Evolutionary conservation across 1,284 basidiomycete genomes (phyloP).

Genomic region (Cryptococcus sp.): DNA sequence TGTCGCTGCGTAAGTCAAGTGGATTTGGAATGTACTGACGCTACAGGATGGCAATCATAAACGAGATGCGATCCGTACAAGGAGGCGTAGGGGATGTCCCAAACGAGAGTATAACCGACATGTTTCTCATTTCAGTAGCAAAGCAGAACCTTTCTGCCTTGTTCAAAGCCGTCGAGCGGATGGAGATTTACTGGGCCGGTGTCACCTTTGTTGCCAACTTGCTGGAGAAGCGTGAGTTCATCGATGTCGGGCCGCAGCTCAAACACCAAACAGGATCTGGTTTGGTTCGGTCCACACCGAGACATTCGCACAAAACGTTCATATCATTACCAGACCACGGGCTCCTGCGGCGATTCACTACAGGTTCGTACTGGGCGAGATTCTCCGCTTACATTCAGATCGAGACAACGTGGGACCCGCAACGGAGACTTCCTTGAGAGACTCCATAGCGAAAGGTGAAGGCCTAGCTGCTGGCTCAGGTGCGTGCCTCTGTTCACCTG

Average conservation of each 20-base stretch:
- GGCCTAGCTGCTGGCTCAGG: conserved; percentile 26
- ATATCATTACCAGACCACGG: conserved; percentile 54
- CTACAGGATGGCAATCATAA: conserved; percentile 50
- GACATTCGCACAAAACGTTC: conserved; percentile 43
- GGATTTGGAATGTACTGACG: neutral
- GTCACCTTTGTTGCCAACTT: conserved; percentile 45
- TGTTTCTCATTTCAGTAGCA: conserved; percentile 50
- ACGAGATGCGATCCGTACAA: conserved; percentile 49
- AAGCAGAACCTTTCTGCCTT: conserved; percentile 50
- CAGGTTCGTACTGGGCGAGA: conserved; percentile 19
- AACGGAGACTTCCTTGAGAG: conserved; percentile 51
- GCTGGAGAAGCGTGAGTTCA: conserved; percentile 45
- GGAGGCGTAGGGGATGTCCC: conserved; percentile 12
- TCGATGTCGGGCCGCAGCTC: too few species aligned
- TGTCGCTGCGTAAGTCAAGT: conserved; percentile 25
- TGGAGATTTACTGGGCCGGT: conserved; percentile 55
- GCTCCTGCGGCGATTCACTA: conserved; percentile 49
- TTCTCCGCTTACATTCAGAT: conserved; percentile 18
- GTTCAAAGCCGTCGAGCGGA: conserved; percentile 45
- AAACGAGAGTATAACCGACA: conserved; percentile 36
- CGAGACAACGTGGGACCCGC: conserved; percentile 49
- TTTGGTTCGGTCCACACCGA: conserved; percentile 24
- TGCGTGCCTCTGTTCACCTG: conserved; percentile 13
- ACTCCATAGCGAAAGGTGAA: conserved; percentile 44
- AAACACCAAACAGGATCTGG: conserved; percentile 34